These are phyloP conservation scores for Hydnomerulius pinastri DNA, from an alignment of 768 basidiomycete species.

Conservation along the genomic window DNA sequence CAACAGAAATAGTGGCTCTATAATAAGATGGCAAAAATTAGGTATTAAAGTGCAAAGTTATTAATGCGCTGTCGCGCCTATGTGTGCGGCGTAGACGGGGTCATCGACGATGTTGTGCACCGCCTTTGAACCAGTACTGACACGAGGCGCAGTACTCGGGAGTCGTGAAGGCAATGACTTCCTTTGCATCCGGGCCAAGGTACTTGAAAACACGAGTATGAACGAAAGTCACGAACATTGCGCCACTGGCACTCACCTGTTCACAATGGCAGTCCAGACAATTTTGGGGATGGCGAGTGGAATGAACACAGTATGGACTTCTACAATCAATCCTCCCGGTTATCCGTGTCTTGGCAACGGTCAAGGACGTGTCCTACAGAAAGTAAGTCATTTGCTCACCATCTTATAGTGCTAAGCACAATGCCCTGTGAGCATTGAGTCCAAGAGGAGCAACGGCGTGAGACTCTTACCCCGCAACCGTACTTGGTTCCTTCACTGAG, in stretches of 20 bases:
- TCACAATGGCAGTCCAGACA: constrained; percentile 48
- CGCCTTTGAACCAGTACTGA: constrained; percentile 56
- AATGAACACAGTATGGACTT: constrained; percentile 41
- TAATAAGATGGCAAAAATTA: constrained; percentile 26
- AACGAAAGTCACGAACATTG: constrained; percentile 4
- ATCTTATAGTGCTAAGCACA: constrained; percentile 63
- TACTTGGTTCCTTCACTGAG: constrained; percentile 72
- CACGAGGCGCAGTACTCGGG: constrained; percentile 58
- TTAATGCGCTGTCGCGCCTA: background rate
- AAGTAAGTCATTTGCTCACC: constrained; percentile 48
- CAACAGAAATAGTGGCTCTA: constrained; percentile 30
- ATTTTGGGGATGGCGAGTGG: constrained; percentile 39
- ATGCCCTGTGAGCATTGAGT: constrained; percentile 7
- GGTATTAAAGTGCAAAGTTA: constrained; percentile 6
- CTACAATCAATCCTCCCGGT: constrained; percentile 37
- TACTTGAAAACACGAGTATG: constrained; percentile 45
- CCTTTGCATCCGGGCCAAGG: constrained; percentile 67
- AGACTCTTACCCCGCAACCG: constrained; percentile 59
- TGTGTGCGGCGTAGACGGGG: constrained; percentile 4
- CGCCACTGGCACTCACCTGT: constrained; percentile 32
- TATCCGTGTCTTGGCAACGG: constrained; percentile 32
- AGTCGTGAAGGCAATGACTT: constrained; percentile 55
- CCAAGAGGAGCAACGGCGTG: constrained; percentile 19
- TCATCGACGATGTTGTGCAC: constrained; percentile 42
- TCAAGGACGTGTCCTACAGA: constrained; percentile 27